Percentiles rank a stretch among this genome's conserved stretches.
Evolutionary conservation across 768 basidiomycete genomes (phyloP).

Genomic region (Baorangia bicolor): DNA sequence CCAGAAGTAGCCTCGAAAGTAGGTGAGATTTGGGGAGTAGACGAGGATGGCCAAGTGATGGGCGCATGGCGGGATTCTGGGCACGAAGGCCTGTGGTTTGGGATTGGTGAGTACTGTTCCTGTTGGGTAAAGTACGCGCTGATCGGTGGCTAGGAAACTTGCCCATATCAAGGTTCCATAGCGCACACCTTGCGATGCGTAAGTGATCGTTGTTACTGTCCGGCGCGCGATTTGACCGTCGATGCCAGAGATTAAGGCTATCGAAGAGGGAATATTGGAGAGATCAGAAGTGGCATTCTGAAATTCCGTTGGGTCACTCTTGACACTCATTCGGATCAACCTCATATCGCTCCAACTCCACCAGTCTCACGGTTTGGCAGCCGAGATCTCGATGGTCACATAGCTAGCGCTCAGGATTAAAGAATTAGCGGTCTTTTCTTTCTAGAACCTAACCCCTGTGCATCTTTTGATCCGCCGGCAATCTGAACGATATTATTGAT

Average conservation of each 20-base stretch:
- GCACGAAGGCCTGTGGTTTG: slow-evolving; percentile 30
- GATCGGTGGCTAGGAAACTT: background rate
- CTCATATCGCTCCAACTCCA: background rate
- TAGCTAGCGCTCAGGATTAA: background rate
- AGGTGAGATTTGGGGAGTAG: slow-evolving; percentile 54
- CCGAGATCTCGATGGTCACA: background rate
- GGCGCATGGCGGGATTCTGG: slow-evolving; percentile 27
- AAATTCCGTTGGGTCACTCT: background rate
- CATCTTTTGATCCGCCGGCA: slow-evolving; percentile 8
- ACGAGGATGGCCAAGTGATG: slow-evolving; percentile 56
- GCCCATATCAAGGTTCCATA: slow-evolving; percentile 11
- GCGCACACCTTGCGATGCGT: slow-evolving; percentile 4
- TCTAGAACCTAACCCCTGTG: background rate
- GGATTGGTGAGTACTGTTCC: slow-evolving; percentile 3
- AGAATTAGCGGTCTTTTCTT: background rate
- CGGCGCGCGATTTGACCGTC: background rate
- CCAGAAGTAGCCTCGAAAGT: slow-evolving; percentile 43
- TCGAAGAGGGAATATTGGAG: background rate
- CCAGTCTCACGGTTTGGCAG: background rate
- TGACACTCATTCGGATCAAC: background rate
- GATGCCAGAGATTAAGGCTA: slow-evolving; percentile 1
- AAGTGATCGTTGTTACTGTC: background rate
- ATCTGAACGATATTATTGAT: background rate
- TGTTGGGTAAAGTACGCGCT: background rate
- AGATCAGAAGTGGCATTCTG: background rate